Percentiles rank a stretch among this genome's conserved stretches.
Conservation (phyloP, 2,329 filamentous ascomycete species). For the Chalaropsis ovoidea region DNA sequence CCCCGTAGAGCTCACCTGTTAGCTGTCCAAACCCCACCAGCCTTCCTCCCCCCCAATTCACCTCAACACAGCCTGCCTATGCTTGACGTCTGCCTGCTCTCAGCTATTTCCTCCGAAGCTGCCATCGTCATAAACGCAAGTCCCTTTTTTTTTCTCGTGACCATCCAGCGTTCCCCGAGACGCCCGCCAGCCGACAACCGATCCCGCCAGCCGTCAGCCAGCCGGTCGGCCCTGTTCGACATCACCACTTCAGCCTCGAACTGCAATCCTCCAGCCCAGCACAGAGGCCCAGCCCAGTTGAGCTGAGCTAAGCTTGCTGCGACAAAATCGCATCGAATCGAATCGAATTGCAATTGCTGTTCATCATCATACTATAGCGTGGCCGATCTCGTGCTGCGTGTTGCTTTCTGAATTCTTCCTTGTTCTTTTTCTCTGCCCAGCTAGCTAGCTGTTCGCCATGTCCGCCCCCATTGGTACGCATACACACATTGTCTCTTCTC, state of each 20-base stretch:
- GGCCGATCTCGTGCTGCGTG: background rate
- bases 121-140: conserved; percentile 2
- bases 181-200: background rate
- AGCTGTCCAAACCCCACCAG: conserved; percentile 13
- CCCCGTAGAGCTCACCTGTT: conserved; percentile 2
- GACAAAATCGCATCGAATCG: background rate
- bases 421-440: background rate
- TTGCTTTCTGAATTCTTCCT: background rate
- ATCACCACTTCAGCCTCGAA: conserved; percentile 14
- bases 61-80: conserved; percentile 1
- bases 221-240: background rate
- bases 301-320: conserved; percentile 12
- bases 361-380: background rate
- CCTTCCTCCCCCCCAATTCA: conserved; percentile 3
- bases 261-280: background rate
- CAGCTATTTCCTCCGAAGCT: conserved; percentile 4
- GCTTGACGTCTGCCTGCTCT: background rate
- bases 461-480: conserved; percentile 20
- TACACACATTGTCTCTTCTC: background rate
- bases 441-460: conserved; percentile 8
- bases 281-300: background rate
- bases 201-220: background rate
- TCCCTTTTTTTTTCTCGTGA: background rate
- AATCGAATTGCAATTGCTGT: background rate
- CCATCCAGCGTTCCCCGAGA: background rate